Evolutionary conservation across 768 basidiomycete genomes (phyloP).

Genomic region (Suillus luteus): DNA sequence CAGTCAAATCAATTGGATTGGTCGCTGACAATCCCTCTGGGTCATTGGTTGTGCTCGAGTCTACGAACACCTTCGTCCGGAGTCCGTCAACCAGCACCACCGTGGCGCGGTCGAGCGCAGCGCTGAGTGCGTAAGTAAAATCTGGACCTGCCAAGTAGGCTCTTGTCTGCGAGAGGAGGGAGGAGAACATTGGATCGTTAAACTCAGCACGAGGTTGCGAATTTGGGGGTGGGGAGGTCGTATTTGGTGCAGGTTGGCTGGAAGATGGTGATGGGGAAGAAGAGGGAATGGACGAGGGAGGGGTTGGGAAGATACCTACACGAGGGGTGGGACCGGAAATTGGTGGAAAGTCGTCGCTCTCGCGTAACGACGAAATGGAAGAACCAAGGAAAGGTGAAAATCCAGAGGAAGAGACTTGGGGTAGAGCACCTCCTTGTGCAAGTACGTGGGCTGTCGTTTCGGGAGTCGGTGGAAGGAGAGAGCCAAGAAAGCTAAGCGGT

Average conservation of each 20-base stretch:
- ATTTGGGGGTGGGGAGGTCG: not conserved
- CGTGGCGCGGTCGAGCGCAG: conserved; percentile 71
- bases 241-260: conserved; percentile 26
- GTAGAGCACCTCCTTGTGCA: conserved; percentile 56
- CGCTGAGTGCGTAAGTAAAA: conserved; percentile 69
- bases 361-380: conserved; percentile 1
- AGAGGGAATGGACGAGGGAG: conserved; percentile 22
- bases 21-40: conserved; percentile 17
- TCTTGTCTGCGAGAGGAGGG: conserved; percentile 71
- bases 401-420: conserved; percentile 13
- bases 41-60: conserved; percentile 20
- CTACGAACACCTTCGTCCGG: conserved; percentile 62
- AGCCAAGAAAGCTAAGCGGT: conserved; percentile 55
- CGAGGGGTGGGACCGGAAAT: conserved; percentile 18
- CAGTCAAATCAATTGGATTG: conserved; percentile 22
- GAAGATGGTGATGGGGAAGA: conserved; percentile 31
- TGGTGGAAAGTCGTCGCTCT: conserved; percentile 5
- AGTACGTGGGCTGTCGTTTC: conserved; percentile 71
- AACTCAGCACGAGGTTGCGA: conserved; percentile 3
- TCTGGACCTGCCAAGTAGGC: conserved; percentile 63
- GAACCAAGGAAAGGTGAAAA: not conserved
- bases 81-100: conserved; percentile 64
- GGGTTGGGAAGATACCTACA: conserved; percentile 23
- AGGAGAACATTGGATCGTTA: conserved; percentile 47
- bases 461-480: conserved; percentile 73